phyloP scores from a whole-genome alignment of 2,329 filamentous ascomycete genomes.

The Pezicula neosporulosa region DNA sequence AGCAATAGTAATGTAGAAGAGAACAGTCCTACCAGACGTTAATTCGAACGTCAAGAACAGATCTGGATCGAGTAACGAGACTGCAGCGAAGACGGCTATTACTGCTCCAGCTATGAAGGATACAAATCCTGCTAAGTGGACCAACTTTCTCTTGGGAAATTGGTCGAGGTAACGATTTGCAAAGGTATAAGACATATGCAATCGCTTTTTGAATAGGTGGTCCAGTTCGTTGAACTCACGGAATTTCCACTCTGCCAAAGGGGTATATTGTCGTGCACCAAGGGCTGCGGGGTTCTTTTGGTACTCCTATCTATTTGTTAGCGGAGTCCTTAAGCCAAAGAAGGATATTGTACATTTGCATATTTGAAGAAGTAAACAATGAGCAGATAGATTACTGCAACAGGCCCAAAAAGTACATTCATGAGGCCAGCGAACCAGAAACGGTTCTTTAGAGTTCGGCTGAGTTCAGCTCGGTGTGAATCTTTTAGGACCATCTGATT shows the following conservation, averaged over 20 bases:
- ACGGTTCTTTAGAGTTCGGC: slow-evolving; percentile 71
- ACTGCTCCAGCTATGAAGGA: slow-evolving; percentile 86
- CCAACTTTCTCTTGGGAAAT: slow-evolving; percentile 92
- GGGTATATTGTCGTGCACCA: slow-evolving; percentile 86
- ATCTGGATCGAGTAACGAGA: slow-evolving; percentile 85
- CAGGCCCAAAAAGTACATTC: slow-evolving; percentile 82
- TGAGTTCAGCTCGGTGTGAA: slow-evolving; percentile 73
- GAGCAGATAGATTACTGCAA: slow-evolving; percentile 81
- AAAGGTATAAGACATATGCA: slow-evolving; percentile 93
- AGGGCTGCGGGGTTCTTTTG: slow-evolving; percentile 88
- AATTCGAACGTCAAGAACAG: slow-evolving; percentile 90
- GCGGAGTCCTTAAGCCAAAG: neutral
- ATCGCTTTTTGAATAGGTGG: slow-evolving; percentile 83
- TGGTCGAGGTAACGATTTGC: slow-evolving; percentile 91
- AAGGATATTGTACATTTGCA: slow-evolving; percentile 65
- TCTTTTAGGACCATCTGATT: slow-evolving; percentile 82
- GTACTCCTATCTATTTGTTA: slow-evolving; percentile 63
- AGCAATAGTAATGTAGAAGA: slow-evolving; percentile 87
- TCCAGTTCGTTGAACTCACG: slow-evolving; percentile 96
- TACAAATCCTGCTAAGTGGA: slow-evolving; percentile 79
- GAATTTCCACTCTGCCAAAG: slow-evolving; percentile 96
- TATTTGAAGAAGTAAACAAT: slow-evolving; percentile 93
- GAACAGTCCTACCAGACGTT: slow-evolving; percentile 78
- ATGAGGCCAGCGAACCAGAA: slow-evolving; percentile 82
- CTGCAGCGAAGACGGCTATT: slow-evolving; percentile 78